These are phyloP conservation scores for Cordyceps tenuipes DNA, from an alignment of 2,329 filamentous ascomycete species.

Conservation along the genomic window DNA sequence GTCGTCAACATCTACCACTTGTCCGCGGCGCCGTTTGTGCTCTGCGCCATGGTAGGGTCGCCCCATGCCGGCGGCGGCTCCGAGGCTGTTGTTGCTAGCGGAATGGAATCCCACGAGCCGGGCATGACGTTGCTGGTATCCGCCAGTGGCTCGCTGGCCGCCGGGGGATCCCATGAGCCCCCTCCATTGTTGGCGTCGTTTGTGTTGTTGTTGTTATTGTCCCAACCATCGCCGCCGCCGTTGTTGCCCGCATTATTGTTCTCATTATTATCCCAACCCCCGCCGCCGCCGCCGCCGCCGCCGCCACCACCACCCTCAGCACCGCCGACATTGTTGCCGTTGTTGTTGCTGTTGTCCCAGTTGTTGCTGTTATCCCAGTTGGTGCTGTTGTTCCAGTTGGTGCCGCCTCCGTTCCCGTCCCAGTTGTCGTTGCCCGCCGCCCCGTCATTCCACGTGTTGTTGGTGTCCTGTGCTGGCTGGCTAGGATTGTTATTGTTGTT, in stretches of 20 bases:
- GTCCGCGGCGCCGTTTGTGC: conserved; percentile 22
- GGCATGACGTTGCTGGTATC: conserved; percentile 24
- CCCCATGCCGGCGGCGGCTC: conserved; percentile 19
- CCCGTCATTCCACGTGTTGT: too few relatives aligned
- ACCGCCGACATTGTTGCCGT: not conserved
- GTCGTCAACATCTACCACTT: conserved; percentile 9
- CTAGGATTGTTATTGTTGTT: not conserved
- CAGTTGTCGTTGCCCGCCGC: too few relatives aligned
- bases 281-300: not conserved
- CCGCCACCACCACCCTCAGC: not conserved
- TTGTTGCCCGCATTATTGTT: not conserved
- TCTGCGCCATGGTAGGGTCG: conserved; percentile 23
- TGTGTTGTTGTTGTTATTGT: not conserved
- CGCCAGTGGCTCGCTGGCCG: not conserved
- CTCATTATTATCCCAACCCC: not conserved
- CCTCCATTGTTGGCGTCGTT: not conserved
- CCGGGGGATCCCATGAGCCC: not conserved
- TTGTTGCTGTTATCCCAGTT: not conserved
- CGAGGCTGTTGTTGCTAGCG: not conserved
- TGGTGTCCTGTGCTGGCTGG: too few relatives aligned
- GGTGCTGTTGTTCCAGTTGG: not conserved
- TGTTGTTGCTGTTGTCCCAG: not conserved
- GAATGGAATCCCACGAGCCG: conserved; percentile 9
- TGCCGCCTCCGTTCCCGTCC: too few relatives aligned
- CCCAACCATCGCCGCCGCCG: conserved; percentile 4